Conservation (phyloP, 2,329 filamentous ascomycete species). For the Ophiostoma sp. region DNA sequence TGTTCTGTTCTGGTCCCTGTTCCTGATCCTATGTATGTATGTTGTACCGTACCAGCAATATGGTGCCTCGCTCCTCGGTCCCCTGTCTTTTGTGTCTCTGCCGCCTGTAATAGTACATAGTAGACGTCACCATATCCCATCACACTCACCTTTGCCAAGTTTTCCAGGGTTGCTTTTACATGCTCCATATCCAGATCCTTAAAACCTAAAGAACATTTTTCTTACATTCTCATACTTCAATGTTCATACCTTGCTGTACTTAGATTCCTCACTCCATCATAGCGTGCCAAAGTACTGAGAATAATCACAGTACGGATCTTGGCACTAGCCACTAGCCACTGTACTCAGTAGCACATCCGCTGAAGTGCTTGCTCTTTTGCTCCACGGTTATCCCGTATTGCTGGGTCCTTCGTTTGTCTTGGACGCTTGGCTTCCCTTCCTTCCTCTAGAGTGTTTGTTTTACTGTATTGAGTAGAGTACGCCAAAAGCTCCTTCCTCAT, state of each 20-base stretch:
- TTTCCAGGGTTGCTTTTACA: background rate
- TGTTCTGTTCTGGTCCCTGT: too few species aligned
- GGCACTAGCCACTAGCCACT: too few species aligned
- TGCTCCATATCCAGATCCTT: background rate
- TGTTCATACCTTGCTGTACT: background rate
- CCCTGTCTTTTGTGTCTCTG: background rate
- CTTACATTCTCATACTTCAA: background rate
- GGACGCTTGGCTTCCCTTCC: background rate
- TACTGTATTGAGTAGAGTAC: too few species aligned
- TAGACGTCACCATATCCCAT: background rate
- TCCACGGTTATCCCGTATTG: conserved; percentile 10
- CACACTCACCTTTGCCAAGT: conserved; percentile 1
- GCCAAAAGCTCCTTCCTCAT: background rate
- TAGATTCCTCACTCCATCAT: background rate
- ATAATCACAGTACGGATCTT: too few species aligned
- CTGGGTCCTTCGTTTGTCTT: conserved; percentile 5
- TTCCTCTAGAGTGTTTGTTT: too few species aligned
- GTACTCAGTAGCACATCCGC: too few species aligned
- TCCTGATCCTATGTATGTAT: too few species aligned
- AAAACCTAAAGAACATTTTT: too few species aligned
- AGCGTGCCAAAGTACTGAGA: background rate
- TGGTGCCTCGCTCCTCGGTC: too few species aligned
- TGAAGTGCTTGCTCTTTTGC: background rate
- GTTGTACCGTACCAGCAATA: too few species aligned
- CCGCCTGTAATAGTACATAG: background rate